Conservation (phyloP, 2,329 filamentous ascomycete genomes). For the Diaporthe capsici region DNA sequence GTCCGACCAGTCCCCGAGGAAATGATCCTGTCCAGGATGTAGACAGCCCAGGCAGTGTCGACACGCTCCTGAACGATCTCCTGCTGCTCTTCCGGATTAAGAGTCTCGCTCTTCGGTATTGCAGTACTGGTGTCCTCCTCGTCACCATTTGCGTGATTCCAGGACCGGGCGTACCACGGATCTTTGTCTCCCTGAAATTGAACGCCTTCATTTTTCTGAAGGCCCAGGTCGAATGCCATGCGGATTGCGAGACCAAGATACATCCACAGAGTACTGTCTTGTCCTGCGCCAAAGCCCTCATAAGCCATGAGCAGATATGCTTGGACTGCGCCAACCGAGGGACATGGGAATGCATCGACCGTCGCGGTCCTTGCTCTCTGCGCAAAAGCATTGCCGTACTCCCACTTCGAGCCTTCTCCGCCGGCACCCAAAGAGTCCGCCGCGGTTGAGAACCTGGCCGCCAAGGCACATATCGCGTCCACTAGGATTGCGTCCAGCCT, state of each 20-base stretch:
- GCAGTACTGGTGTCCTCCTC: slow-evolving; percentile 42
- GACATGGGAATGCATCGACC: slow-evolving; percentile 86
- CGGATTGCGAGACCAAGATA: slow-evolving; percentile 90
- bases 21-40: slow-evolving; percentile 88
- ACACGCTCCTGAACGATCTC: slow-evolving; percentile 85
- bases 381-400: slow-evolving; percentile 83
- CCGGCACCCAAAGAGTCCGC: slow-evolving; percentile 64
- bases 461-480: slow-evolving; percentile 86
- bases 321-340: slow-evolving; percentile 86
- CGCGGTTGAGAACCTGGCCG: slow-evolving; percentile 83
- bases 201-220: slow-evolving; percentile 86
- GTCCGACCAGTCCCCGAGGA: slow-evolving; percentile 89
- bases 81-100: slow-evolving; percentile 67
- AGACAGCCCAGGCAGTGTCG: slow-evolving; percentile 92
- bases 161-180: slow-evolving; percentile 62
- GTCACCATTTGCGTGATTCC: slow-evolving; percentile 52
- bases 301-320: slow-evolving; percentile 88
- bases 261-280: slow-evolving; percentile 94
- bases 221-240: slow-evolving; percentile 84
- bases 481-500: slow-evolving; percentile 87
- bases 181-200: slow-evolving; percentile 70
- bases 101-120: slow-evolving; percentile 47
- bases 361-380: slow-evolving; percentile 87
- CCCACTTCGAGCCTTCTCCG: slow-evolving; percentile 68
- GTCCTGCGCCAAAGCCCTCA: slow-evolving; percentile 88